Conservation (phyloP, 208 protist genomes). For the Crithidia mellificae region DNA sequence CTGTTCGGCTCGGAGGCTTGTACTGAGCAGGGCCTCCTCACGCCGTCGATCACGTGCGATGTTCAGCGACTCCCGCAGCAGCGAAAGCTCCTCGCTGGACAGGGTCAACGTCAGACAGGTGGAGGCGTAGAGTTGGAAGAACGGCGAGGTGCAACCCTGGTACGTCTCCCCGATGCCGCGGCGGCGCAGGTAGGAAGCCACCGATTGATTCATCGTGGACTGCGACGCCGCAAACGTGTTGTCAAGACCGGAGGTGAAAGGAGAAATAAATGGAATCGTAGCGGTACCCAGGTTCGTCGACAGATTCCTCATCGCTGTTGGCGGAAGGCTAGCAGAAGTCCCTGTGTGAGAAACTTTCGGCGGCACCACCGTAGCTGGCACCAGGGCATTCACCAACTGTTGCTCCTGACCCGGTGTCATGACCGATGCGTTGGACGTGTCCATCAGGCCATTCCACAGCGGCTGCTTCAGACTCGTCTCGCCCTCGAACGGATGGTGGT, state of each 20-base stretch:
- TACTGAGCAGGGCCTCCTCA: neutral
- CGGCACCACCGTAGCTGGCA: neutral
- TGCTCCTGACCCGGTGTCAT: no score
- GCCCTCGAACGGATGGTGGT: neutral
- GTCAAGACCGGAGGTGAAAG: neutral
- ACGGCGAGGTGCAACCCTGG: constrained; percentile 26
- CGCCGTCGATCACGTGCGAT: neutral
- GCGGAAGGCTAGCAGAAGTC: neutral
- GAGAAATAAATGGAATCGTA: constrained; percentile 8
- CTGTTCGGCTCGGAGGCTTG: neutral
- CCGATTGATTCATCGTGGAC: neutral
- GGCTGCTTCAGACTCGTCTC: neutral
- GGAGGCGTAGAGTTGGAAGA: constrained; percentile 16
- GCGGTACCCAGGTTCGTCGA: constrained; percentile 4
- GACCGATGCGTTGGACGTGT: neutral
- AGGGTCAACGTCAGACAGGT: neutral
- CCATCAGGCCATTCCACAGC: constrained; percentile 1
- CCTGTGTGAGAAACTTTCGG: neutral
- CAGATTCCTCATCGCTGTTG: neutral
- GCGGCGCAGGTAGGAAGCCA: constrained; percentile 7
- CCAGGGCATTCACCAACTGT: neutral
- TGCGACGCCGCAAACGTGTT: neutral
- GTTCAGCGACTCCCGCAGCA: constrained; percentile 15
- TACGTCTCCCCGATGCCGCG: constrained; percentile 12
- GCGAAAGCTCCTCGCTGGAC: constrained; percentile 3